Evolutionary conservation across 768 basidiomycete species (phyloP), one percentile per base, ranked within the genome.

Genomic region (Termitomyces sp.): DNA sequence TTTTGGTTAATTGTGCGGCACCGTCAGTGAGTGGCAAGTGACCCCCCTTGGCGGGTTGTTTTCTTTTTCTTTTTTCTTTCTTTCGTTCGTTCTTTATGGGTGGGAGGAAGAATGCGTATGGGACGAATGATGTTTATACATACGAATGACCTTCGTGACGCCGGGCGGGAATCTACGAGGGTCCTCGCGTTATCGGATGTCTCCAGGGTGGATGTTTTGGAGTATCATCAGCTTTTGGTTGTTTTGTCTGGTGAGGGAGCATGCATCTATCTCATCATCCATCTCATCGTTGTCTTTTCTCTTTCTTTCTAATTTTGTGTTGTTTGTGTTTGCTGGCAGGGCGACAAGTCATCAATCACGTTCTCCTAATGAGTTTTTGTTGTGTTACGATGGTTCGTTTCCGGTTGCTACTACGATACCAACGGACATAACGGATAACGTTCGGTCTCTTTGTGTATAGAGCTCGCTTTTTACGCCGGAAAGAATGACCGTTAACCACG

Each of bases 381-480:
- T 99, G 37, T 99, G 97, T 68, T 99, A 98, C 71, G 97, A 98
- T 69, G 94, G 96, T 95, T 58, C 66, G 83, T 75, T 14, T 37
- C 17, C 1, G 6, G 12, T 24, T 26, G 40, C n/a, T n/a, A 14
- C 2, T 51, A 24, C 51, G 12, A 7, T 34, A 14, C 2, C 11
- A 3, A 24, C n/a, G 49, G 37, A 22, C 10, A 28, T 30, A n/a
- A n/a, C n/a, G n/a, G 45, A 38, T 17, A 17, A 5, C 32, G 21
- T 35, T 9, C 32, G 1, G n/a, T n/a, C n/a, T n/a, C n/a, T n/a
- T 12, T 38, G 35, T 62, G 2, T n/a, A 14, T 34, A 97, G 97
- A 98, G 72, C 98, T 98, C 68, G 97, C 97, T 0, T 98, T 99
- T 68, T 98, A 98, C 70, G 94, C 98, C 60, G 95, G 98, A 71